phyloP scores from a whole-genome alignment of 371 early-diverging fungal genomes.

The Mucor plumbeus region DNA sequence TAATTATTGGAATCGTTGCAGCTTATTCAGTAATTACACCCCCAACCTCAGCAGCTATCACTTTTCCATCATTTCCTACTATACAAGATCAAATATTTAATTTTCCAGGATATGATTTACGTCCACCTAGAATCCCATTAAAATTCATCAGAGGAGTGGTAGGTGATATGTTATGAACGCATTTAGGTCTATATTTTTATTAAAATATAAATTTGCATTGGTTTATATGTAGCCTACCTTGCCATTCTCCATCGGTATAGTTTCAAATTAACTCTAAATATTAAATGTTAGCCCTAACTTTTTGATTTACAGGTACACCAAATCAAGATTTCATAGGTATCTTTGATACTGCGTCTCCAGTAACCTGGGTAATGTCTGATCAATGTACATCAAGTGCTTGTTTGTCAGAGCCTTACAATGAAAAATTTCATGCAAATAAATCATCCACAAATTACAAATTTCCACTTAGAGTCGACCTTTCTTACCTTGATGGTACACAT shows the following conservation, averaged over 20 bases:
- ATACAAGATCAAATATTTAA: constrained; percentile 20
- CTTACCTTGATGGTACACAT: constrained; percentile 37
- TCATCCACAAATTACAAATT: constrained; percentile 32
- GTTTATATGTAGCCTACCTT: constrained; percentile 13
- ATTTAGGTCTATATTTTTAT: neutral
- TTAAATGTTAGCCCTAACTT: neutral
- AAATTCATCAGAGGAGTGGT: constrained; percentile 15
- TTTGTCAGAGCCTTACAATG: constrained; percentile 9
- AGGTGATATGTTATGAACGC: neutral
- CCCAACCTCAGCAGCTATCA: neutral
- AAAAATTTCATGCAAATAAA: constrained; percentile 25
- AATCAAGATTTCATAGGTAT: constrained; percentile 33
- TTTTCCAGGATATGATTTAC: constrained; percentile 1
- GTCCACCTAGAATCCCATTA: constrained; percentile 14
- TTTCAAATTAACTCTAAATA: too few relatives aligned
- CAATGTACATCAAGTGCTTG: constrained; percentile 32
- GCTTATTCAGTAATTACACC: neutral
- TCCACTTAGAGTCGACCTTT: constrained; percentile 19
- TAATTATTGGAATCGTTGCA: neutral
- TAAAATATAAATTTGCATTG: neutral
- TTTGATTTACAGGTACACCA: constrained; percentile 29
- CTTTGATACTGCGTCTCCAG: constrained; percentile 41
- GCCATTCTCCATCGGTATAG: constrained; percentile 9
- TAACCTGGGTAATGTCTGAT: constrained; percentile 37
- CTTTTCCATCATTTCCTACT: constrained; percentile 9